Percentiles rank a stretch among this genome's conserved stretches.
These are phyloP conservation scores for Candida patagonica DNA, from an alignment of 805 yeast genomes.

Conservation along the genomic window DNA sequence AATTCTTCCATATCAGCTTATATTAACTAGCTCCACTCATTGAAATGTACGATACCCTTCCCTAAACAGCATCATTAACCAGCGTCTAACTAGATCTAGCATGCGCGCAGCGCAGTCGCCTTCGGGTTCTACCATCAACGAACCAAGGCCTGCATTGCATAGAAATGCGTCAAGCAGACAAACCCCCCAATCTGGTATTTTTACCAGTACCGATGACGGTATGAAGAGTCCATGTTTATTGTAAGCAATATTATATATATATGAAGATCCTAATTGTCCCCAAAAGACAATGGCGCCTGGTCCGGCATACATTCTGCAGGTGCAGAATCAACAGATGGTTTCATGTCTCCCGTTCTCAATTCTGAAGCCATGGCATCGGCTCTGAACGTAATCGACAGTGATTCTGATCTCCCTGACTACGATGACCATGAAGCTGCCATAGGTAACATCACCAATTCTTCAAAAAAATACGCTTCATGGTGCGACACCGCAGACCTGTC, in stretches of 20 bases:
- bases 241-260: too few relatives aligned
- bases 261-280: too few relatives aligned
- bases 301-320: too few relatives aligned
- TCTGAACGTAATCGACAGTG: neutral
- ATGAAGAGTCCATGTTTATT: too few relatives aligned
- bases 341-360: constrained; percentile 1
- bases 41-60: neutral
- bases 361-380: neutral
- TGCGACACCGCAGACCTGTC: constrained; percentile 55
- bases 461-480: constrained; percentile 89
- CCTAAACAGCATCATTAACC: neutral
- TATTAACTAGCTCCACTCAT: too few relatives aligned
- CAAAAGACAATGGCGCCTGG: too few relatives aligned
- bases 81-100: neutral
- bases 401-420: neutral
- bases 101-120: neutral
- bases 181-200: too few relatives aligned
- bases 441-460: constrained; percentile 19
- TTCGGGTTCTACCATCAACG: too few relatives aligned
- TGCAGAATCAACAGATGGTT: constrained; percentile 2
- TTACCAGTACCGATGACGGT: too few relatives aligned
- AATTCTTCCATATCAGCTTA: too few relatives aligned
- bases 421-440: constrained; percentile 4
- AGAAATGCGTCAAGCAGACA: too few relatives aligned
- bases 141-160: too few relatives aligned